A percentile compares a stretch with the other conserved stretches of the same genome.
Conservation (phyloP, 1,284 basidiomycete genomes). For the Irpex rosettiformis region DNA sequence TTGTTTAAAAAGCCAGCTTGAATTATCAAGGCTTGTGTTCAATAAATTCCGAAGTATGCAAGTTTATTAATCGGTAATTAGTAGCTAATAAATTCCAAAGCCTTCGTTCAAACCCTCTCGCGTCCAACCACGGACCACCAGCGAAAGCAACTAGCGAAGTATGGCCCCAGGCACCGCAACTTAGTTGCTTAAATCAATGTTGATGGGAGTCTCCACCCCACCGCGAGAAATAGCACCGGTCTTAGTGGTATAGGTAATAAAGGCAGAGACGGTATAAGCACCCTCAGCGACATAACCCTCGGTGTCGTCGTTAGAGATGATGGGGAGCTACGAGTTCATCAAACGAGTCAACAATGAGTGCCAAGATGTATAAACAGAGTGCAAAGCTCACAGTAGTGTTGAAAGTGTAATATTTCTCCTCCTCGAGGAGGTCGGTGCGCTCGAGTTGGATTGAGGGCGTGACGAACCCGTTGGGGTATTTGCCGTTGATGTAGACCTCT, state of each 20-base stretch:
- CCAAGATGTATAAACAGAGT: not conserved
- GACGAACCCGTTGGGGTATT: constrained; percentile 1
- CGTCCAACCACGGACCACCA: no score
- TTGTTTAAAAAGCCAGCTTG: no score
- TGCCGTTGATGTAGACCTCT: constrained; percentile 11
- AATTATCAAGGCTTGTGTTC: no score
- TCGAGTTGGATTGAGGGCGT: constrained; percentile 1
- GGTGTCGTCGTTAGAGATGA: not conserved
- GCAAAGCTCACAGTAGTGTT: not conserved
- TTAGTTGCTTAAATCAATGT: not conserved
- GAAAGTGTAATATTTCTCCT: not conserved
- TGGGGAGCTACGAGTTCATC: not conserved
- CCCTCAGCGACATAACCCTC: constrained; percentile 3
- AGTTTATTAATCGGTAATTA: no score
- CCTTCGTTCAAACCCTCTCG: no score
- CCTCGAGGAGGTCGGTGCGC: not conserved
- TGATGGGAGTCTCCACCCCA: not conserved
- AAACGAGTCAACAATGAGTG: no score
- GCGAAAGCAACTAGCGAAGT: not conserved
- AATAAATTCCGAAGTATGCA: no score
- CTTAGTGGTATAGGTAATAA: constrained; percentile 4
- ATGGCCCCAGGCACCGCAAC: not conserved
- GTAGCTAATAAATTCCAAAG: no score
- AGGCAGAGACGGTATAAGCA: constrained; percentile 6
- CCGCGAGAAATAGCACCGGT: not conserved